Conservation (phyloP, 352 stramenopile species). For the Globisporangium cederbergense region DNA sequence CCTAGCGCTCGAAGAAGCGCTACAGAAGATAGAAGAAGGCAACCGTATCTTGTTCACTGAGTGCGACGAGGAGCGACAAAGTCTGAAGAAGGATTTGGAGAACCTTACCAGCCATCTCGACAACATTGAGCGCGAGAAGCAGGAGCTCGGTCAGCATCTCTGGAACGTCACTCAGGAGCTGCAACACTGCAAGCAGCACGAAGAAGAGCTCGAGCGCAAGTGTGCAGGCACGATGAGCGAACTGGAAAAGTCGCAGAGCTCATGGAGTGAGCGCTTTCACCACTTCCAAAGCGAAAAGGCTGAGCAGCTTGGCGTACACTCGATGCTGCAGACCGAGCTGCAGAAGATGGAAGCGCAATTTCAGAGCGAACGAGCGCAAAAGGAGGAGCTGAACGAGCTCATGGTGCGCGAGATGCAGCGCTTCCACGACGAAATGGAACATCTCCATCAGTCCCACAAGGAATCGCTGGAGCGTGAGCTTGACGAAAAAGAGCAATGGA, state of each 20-base stretch:
- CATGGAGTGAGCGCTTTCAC: slow-evolving; percentile 38
- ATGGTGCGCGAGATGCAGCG: slow-evolving; percentile 47
- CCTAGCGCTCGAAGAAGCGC: slow-evolving; percentile 20
- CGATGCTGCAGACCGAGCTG: slow-evolving; percentile 38
- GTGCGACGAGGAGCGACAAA: slow-evolving; percentile 19
- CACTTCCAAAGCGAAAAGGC: slow-evolving; percentile 40
- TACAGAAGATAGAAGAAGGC: slow-evolving; percentile 20
- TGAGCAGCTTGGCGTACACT: slow-evolving; percentile 27
- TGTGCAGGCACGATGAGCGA: slow-evolving; percentile 18
- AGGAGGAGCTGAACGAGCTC: slow-evolving; percentile 62
- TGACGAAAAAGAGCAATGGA: slow-evolving; percentile 24
- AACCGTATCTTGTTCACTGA: slow-evolving; percentile 19
- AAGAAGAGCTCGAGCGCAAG: slow-evolving; percentile 26
- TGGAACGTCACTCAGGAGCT: slow-evolving; percentile 57
- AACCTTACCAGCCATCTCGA: slow-evolving; percentile 15
- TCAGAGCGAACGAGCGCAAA: slow-evolving; percentile 49
- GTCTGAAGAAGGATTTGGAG: slow-evolving; percentile 10
- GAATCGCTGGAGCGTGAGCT: slow-evolving; percentile 26
- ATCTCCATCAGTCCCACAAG: slow-evolving; percentile 26
- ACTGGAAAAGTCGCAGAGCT: slow-evolving; percentile 24
- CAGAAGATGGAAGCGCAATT: slow-evolving; percentile 26
- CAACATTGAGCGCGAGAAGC: slow-evolving; percentile 32
- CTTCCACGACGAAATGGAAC: slow-evolving; percentile 35
- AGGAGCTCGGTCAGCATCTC: slow-evolving; percentile 59
- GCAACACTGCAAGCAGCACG: slow-evolving; percentile 27